These are phyloP conservation scores for Xylaria telfairii DNA, from an alignment of 495 filamentous ascomycete species.

Conservation along the genomic window DNA sequence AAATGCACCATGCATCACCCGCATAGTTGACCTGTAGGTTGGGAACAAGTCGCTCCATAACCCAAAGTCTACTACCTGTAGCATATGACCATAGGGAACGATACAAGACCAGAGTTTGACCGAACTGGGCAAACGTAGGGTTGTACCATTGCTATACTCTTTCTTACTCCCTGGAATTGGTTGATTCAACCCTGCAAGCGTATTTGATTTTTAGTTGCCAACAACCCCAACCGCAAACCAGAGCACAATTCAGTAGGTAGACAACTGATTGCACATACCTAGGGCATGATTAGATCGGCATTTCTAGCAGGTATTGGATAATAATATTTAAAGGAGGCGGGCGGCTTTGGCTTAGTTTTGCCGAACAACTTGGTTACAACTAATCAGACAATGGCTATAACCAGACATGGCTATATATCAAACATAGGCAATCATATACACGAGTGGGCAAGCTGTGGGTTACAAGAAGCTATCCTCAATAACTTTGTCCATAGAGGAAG, in stretches of 20 bases:
- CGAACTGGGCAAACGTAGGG: background rate
- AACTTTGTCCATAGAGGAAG: background rate
- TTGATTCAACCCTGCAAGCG: background rate
- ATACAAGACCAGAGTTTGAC: conserved; percentile 9
- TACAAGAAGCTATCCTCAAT: background rate
- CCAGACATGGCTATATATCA: too few species aligned
- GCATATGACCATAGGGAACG: background rate
- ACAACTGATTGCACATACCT: background rate
- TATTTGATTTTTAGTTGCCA: background rate
- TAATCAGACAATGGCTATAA: too few species aligned
- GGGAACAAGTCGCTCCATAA: background rate
- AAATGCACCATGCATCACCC: conserved; percentile 19
- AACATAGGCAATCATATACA: background rate
- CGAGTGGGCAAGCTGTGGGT: background rate
- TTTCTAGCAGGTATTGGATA: too few species aligned
- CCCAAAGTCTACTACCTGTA: background rate
- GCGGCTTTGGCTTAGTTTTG: background rate
- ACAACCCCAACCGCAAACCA: background rate
- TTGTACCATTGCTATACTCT: background rate
- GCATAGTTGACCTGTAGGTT: conserved; percentile 14
- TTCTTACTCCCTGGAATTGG: background rate
- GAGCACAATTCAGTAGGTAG: background rate
- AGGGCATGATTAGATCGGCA: background rate
- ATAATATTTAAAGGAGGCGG: too few species aligned
- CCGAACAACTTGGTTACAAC: background rate